Evolutionary conservation across 139 green algal species (phyloP).

Genomic region (Chlamydomonas eustigma): DNA sequence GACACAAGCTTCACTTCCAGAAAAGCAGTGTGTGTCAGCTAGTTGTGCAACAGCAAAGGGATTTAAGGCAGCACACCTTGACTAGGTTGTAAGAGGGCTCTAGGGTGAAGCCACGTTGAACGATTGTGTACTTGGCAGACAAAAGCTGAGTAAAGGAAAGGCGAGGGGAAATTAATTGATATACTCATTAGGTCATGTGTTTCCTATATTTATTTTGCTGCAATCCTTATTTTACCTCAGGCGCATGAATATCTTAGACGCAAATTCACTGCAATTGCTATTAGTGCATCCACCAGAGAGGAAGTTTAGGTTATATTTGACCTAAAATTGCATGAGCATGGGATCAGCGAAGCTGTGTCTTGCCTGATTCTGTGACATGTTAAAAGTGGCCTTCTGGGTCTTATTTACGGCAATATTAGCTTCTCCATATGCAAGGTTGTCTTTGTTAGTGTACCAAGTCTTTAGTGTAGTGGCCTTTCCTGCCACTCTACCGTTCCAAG

Average conservation of each 20-base stretch:
- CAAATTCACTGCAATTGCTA: too few species aligned
- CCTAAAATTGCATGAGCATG: too few species aligned
- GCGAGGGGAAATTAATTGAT: neutral
- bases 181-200: too few species aligned
- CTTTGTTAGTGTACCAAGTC: slow-evolving; percentile 29
- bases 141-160: slow-evolving; percentile 14
- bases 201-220: too few species aligned
- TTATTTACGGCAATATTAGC: neutral
- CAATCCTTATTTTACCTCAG: neutral
- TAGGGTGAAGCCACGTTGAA: slow-evolving; percentile 11
- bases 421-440: slow-evolving; percentile 24
- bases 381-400: slow-evolving; percentile 24
- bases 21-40: too few species aligned
- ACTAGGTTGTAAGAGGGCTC: slow-evolving; percentile 33
- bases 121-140: slow-evolving; percentile 24
- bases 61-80: neutral
- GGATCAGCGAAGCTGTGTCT: too few species aligned
- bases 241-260: too few species aligned
- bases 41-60: neutral
- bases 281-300: too few species aligned
- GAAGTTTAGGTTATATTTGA: too few species aligned
- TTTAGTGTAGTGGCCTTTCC: slow-evolving; percentile 22
- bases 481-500: slow-evolving; percentile 15
- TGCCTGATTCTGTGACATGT: slow-evolving; percentile 28
- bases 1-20: too few species aligned